Base-by-base conservation (phyloP, 2,329 filamentous ascomycete species). In the Colletotrichum sp. region DNA sequence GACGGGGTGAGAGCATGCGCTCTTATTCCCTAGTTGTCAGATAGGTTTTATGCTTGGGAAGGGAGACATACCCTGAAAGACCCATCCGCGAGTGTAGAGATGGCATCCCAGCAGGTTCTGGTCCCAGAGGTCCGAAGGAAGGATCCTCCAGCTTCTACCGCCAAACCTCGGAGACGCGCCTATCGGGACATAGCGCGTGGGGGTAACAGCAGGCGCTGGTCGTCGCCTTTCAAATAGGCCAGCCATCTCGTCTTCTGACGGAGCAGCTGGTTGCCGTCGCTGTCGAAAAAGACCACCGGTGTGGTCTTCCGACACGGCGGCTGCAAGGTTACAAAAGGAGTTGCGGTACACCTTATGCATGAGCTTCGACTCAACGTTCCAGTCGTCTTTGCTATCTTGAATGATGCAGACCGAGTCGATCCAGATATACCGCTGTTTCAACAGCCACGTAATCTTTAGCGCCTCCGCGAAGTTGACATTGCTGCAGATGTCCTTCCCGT, bases 351-450 rank as follows among this genome's bases (percentile, higher is more conserved):
- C 72, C 16, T 68, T 62, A 5, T 69, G 72, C 78, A 79, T 79
- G 16, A 59, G 55, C 13, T 63, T 24, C 1, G 76, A 71, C 68
- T 80, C 77, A 1, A 18, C 24, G 3, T 72, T 52, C 79, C 79
- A 80, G 24, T 80, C 79, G 1, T 67, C 44, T 15, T n/a, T 67
- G 9, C 75, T 22, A 5, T 26, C 39, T 48, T 80, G 79, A 8
- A 81, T 68, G 57, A 81, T 82, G 59, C 80, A 82, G 3, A 82
- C 68, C 6, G 79, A 81, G 68, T 82, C 80, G 30, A 81, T 81
- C 80, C 80, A 81, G 7, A 81, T 18, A 24, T 81, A 81, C 3
- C 66, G 44, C 39, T 77, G n/a, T 6, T 77, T 78, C 7, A 80
- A 60, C 12, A 52, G 34, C 2, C 75, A 73, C 3, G 75, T 65